Conservation (phyloP, 108 stramenopile genomes). For the Nitzschia sp. region DNA sequence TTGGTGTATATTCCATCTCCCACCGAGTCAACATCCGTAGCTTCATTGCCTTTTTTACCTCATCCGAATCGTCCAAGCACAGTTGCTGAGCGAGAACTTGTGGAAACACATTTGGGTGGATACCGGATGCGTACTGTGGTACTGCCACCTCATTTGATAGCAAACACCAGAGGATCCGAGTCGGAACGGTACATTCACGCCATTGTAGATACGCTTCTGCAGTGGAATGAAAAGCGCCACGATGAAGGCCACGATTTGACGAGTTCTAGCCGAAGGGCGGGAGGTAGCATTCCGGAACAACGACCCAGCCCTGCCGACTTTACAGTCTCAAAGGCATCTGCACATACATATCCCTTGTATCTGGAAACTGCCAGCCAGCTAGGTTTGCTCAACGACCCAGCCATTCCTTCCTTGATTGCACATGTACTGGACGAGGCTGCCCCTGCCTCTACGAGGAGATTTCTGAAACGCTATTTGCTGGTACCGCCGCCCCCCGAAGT, state of each 20-base stretch:
- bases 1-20: constrained; percentile 66
- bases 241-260: constrained; percentile 24
- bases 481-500: constrained; percentile 77
- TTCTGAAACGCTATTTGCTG: constrained; percentile 71
- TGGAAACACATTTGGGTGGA: constrained; percentile 22
- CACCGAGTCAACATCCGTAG: constrained; percentile 20
- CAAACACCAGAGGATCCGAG: constrained; percentile 29
- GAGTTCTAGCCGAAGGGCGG: neutral
- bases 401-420: constrained; percentile 64
- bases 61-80: neutral
- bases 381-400: constrained; percentile 65
- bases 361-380: constrained; percentile 81
- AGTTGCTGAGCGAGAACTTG: neutral
- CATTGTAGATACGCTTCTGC: constrained; percentile 27
- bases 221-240: constrained; percentile 14
- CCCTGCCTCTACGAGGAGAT: constrained; percentile 58
- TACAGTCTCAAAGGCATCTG: constrained; percentile 20
- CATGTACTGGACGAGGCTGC: constrained; percentile 69
- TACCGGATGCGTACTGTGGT: constrained; percentile 28
- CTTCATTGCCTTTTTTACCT: constrained; percentile 28
- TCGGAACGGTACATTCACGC: constrained; percentile 34
- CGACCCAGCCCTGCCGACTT: constrained; percentile 28
- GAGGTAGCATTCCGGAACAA: neutral
- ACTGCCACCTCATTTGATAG: constrained; percentile 27
- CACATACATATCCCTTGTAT: constrained; percentile 62